Evolutionary conservation across 768 basidiomycete genomes (phyloP), one percentile per base, ranked within the genome.

Genomic region (Trametes sanguinea): DNA sequence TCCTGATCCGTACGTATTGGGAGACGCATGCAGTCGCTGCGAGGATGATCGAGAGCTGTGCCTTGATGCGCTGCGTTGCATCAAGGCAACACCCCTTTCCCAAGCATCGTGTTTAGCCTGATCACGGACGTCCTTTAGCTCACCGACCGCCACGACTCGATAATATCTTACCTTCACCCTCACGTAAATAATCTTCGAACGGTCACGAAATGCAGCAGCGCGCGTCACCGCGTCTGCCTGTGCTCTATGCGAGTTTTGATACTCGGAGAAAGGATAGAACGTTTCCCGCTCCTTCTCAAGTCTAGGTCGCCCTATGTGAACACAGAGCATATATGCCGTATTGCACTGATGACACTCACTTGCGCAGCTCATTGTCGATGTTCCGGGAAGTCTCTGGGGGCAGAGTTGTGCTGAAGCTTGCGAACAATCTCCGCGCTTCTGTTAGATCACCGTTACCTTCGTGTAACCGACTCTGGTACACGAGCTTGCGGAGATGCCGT

Each of bases 391-490:
- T 42, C 22, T 54, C 37, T n/a, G 35, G 30, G 30, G 45, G 30
- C 14, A 61, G 11, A 2, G 46, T 50, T 10, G 9, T 22, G 3
- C 48, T 33, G 16, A 45, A 50, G 46, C 33, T 16, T 1, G 22
- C 44, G 53, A 61, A 51, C 5, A 61, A 27, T 16, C 45, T 44
- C 14, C 27, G 35, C 22, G 54, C 39, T 29, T 61, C 53, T 3
- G 27, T 14, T 8, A 61, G 45, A 29, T 43, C 46, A 4, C 17
- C 47, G 30, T 48, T 30, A 45, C 60, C 60, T 33, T 53, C 44
- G n/a, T 45, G 60, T 6, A 61, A 44, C 51, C 60, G 52, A 10
- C 52, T 53, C 17, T 61, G 52, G 46, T 54, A 54, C 13, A 46
- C 10, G 16, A 46, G 6, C 51, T 61, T 61, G 17, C 60, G 52